Evolutionary conservation across 257 asterid genomes (phyloP).

Genomic region (Ajuga chamaepitys): DNA sequence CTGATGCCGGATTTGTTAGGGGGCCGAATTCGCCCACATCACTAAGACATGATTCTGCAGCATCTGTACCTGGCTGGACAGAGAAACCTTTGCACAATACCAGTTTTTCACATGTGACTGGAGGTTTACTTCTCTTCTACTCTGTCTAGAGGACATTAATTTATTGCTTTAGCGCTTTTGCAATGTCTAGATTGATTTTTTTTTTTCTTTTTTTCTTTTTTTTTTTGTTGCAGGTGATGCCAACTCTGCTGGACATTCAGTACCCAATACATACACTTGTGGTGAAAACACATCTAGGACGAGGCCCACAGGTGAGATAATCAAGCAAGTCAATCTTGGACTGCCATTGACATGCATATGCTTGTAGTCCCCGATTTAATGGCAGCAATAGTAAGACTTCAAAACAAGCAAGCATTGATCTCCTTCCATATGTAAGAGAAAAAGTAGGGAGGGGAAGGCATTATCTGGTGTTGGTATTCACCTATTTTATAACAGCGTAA

Average conservation of each 20-base stretch:
- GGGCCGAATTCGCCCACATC: conserved; percentile 38
- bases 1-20: conserved; percentile 40
- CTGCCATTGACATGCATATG: conserved; percentile 19
- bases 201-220: too few relatives aligned
- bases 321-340: conserved; percentile 21
- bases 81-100: conserved; percentile 47
- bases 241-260: conserved; percentile 37
- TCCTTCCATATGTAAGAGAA: not conserved
- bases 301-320: conserved; percentile 40
- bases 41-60: conserved; percentile 34
- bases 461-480: not conserved
- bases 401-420: not conserved
- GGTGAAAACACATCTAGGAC: conserved; percentile 57
- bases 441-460: not conserved
- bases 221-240: conserved; percentile 38
- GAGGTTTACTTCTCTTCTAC: conserved; percentile 33
- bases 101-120: conserved; percentile 32
- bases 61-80: conserved; percentile 47
- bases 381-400: not conserved
- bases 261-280: conserved; percentile 35
- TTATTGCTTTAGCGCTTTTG: conserved; percentile 1
- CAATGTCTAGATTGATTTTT: conserved; percentile 6
- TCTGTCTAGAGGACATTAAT: not conserved
- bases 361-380: not conserved
- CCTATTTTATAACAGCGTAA: not conserved